These are phyloP conservation scores for Senna tora DNA, from an alignment of 306 rosid genomes.

Conservation along the genomic window DNA sequence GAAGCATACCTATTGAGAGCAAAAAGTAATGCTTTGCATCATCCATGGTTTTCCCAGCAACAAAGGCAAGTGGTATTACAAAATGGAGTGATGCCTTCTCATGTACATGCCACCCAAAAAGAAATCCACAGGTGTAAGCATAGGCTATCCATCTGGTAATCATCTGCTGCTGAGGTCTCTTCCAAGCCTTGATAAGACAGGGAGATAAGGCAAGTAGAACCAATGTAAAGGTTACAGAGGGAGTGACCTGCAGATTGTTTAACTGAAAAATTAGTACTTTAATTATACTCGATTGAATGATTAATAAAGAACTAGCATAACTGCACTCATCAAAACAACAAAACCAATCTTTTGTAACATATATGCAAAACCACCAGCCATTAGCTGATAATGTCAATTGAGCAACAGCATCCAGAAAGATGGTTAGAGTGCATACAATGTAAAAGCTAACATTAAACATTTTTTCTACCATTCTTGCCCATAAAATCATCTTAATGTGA, in stretches of 20 bases:
- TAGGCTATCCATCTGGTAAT: constrained; percentile 84
- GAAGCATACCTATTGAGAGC: constrained; percentile 70
- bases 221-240: constrained; percentile 62
- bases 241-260: constrained; percentile 71
- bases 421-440: too few species aligned
- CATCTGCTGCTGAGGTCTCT: constrained; percentile 73
- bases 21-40: constrained; percentile 83
- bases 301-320: constrained; percentile 7
- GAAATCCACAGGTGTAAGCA: constrained; percentile 88
- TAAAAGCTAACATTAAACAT: constrained; percentile 12
- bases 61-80: constrained; percentile 77
- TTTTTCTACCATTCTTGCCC: constrained; percentile 16
- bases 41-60: constrained; percentile 65
- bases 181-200: constrained; percentile 86
- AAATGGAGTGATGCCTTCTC: constrained; percentile 97
- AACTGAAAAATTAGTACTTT: constrained; percentile 32
- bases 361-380: constrained; percentile 31
- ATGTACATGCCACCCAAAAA: constrained; percentile 98
- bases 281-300: constrained; percentile 12
- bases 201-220: constrained; percentile 89
- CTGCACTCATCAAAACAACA: neutral
- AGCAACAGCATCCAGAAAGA: constrained; percentile 22
- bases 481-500: neutral
- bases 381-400: constrained; percentile 18
- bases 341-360: neutral